phyloP scores from a whole-genome alignment of 345 rosid genomes.

The Populus tremula region DNA sequence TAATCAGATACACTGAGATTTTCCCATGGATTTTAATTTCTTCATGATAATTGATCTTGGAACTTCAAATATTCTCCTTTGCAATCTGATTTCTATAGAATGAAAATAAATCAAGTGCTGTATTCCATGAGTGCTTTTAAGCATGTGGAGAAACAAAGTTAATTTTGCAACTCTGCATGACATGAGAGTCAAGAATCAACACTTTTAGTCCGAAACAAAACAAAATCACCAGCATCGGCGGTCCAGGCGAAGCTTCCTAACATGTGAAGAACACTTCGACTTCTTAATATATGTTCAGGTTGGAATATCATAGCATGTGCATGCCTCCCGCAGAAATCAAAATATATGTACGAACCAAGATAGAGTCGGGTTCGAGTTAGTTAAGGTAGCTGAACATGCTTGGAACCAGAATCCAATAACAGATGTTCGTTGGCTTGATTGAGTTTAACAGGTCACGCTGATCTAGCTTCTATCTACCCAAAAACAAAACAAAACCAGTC shows the following conservation, averaged over 20 bases:
- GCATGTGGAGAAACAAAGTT: too few relatives aligned
- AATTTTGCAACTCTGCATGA: too few relatives aligned
- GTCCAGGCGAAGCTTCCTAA: slow-evolving; percentile 19
- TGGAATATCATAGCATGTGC: slow-evolving; percentile 16
- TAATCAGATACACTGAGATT: too few relatives aligned
- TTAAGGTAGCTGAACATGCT: slow-evolving; percentile 19
- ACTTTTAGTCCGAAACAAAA: too few relatives aligned
- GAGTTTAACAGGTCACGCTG: slow-evolving; percentile 5
- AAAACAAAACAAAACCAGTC: neutral
- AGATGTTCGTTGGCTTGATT: neutral
- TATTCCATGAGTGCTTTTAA: too few relatives aligned
- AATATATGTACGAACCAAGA: slow-evolving; percentile 4
- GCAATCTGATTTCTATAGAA: too few relatives aligned
- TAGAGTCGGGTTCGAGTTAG: slow-evolving; percentile 19
- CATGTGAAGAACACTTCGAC: slow-evolving; percentile 20
- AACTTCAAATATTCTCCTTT: too few relatives aligned
- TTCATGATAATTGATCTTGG: too few relatives aligned
- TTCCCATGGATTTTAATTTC: too few relatives aligned
- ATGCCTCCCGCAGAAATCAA: neutral
- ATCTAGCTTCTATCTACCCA: neutral
- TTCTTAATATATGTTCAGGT: neutral
- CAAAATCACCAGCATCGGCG: slow-evolving; percentile 4
- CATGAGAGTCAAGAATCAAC: too few relatives aligned
- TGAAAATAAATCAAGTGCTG: too few relatives aligned
- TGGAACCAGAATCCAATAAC: neutral